Percentiles rank a stretch among this genome's conserved stretches.
phyloP scores from a whole-genome alignment of 345 rosid species.

The Heritiera fomes region DNA sequence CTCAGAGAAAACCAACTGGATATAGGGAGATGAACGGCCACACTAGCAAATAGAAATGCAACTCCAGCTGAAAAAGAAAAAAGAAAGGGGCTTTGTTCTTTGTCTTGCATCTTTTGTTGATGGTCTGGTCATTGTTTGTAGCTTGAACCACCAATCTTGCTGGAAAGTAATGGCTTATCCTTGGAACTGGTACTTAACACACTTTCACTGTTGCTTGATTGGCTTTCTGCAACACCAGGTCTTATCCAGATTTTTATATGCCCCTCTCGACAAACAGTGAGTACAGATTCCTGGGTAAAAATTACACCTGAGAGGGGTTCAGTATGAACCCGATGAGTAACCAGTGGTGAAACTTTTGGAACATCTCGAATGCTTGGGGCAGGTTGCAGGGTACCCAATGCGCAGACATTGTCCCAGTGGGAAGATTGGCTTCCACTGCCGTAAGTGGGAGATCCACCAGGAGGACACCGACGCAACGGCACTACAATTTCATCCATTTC shows the following conservation, averaged over 20 bases:
- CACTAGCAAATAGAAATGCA: slow-evolving; percentile 36
- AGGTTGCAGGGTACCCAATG: slow-evolving; percentile 85
- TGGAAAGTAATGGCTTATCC: slow-evolving; percentile 56
- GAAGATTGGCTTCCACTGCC: slow-evolving; percentile 95
- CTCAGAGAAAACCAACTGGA: slow-evolving; percentile 31
- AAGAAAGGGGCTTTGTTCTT: background rate
- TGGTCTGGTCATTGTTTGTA: slow-evolving; percentile 60
- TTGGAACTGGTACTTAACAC: slow-evolving; percentile 61
- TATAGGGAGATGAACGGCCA: slow-evolving; percentile 31
- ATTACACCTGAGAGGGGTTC: slow-evolving; percentile 90
- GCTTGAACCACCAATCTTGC: slow-evolving; percentile 57
- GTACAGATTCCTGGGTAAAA: slow-evolving; percentile 82
- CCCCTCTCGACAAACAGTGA: slow-evolving; percentile 91
- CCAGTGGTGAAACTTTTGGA: slow-evolving; percentile 85
- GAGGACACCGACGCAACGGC: slow-evolving; percentile 80
- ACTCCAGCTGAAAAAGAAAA: slow-evolving; percentile 17
- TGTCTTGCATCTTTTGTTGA: slow-evolving; percentile 25
- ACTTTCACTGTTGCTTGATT: slow-evolving; percentile 54
- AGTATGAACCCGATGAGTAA: slow-evolving; percentile 84
- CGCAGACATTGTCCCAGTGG: slow-evolving; percentile 87
- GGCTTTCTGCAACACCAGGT: slow-evolving; percentile 68
- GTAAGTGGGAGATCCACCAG: slow-evolving; percentile 94
- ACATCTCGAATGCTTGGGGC: slow-evolving; percentile 91
- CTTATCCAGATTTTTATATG: slow-evolving; percentile 94
- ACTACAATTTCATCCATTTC: slow-evolving; percentile 98